Base-by-base conservation (phyloP, 768 basidiomycete genomes). In the Erythrobasidium yunnanense region DNA sequence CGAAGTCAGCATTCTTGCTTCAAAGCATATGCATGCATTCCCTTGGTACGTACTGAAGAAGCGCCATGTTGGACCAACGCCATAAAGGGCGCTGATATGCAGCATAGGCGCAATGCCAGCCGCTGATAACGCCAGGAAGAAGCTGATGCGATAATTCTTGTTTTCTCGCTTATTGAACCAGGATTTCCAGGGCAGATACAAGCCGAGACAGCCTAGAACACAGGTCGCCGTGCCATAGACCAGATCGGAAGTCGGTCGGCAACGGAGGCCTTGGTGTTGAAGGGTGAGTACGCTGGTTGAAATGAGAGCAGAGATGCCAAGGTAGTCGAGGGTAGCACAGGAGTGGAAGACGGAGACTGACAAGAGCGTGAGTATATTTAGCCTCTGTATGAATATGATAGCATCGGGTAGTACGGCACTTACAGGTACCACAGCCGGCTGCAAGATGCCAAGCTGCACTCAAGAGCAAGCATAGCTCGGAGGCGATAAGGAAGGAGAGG, bases 291-390 rank as follows among this genome's bases (percentile, higher is more conserved):
- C 70, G 27, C 57, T 66, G 46, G 70, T 67, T 0, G 69, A 70
- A 25, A 73, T 73, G 17, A 73, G 47, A 1, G 69, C 70, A 4
- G 47, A 50, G 42, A 73, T 72, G n/a, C 73, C 73, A 11, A 71
- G 67, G n/a, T 73, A 73, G 58, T 73, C 74, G 38, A 75, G 66
- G 38, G 73, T 74, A 0, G 74, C 74, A 4, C 73, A 70, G 17
- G 70, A 66, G 2, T 69, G 45, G 53, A 72, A 72, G 66, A 73
- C 71, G 4, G 53, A 38, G 23, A 53, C 38, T 42, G n/a, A n/a
- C n/a, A n/a, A 42, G 38, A n/a, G 38, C 38, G 38, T 11, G n/a
- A 42, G n/a, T 42, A 11, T 11, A n/a, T n/a, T 42, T 42, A n/a
- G 38, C n/a, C 11, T n/a, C 11, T 11, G 38, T 11, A 42, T 11